phyloP scores from a whole-genome alignment of 2,329 filamentous ascomycete species.

The Massarina eburnea region DNA sequence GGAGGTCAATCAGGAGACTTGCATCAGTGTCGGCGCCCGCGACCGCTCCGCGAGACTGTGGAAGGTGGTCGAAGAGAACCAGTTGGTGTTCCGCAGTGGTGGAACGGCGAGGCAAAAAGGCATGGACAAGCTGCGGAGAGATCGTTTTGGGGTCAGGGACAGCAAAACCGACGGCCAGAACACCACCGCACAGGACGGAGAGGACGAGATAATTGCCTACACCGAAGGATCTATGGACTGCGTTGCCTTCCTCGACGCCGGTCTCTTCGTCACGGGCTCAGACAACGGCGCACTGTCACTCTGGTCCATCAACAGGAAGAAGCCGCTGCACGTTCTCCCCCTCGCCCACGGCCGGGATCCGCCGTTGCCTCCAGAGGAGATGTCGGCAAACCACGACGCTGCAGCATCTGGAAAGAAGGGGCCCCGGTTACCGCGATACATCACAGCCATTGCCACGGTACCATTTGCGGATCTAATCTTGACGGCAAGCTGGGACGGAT shows the following conservation, averaged over 20 bases:
- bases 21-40: conserved; percentile 84
- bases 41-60: conserved; percentile 91
- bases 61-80: conserved; percentile 95
- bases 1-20: conserved; percentile 76
- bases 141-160: conserved; percentile 35
- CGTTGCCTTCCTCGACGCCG: conserved; percentile 84
- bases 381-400: conserved; percentile 66
- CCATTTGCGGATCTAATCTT: conserved; percentile 90
- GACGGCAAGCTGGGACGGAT: conserved; percentile 92
- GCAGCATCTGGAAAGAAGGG: conserved; percentile 50
- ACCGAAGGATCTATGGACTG: conserved; percentile 87
- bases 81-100: conserved; percentile 91
- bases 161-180: conserved; percentile 53
- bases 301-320: conserved; percentile 93
- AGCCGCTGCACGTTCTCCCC: conserved; percentile 77
- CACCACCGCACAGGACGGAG: conserved; percentile 43
- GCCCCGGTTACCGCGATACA: conserved; percentile 73
- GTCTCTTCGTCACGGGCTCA: conserved; percentile 87
- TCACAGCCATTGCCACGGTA: conserved; percentile 83
- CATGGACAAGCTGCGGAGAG: conserved; percentile 38
- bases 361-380: conserved; percentile 65
- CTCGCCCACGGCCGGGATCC: conserved; percentile 85
- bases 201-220: conserved; percentile 49
- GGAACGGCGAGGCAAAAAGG: conserved; percentile 51
- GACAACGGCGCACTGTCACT: conserved; percentile 86